phyloP scores from a whole-genome alignment of 2,329 filamentous ascomycete species.

The Colletotrichum gigasporum region DNA sequence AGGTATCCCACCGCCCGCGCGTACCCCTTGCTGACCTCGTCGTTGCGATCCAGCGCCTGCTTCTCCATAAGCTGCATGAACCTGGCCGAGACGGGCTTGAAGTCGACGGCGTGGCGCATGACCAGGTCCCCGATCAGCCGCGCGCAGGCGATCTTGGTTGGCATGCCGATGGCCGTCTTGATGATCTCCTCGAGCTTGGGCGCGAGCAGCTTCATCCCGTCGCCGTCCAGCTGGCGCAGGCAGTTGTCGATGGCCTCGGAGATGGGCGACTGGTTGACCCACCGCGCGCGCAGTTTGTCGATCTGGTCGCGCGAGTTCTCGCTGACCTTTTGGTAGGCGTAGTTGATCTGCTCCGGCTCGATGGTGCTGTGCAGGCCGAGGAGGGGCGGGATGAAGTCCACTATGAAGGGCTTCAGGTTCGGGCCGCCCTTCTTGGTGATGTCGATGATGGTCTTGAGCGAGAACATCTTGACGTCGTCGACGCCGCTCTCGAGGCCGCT shows the following conservation, averaged over 20 bases:
- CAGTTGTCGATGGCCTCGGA: conserved; percentile 92
- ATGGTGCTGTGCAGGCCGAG: conserved; percentile 86
- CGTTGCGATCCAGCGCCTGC: conserved; percentile 88
- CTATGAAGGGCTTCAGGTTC: conserved; percentile 81
- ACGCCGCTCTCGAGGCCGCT: conserved; percentile 90
- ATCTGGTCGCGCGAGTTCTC: conserved; percentile 90
- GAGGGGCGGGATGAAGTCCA: conserved; percentile 82
- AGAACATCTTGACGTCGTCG: conserved; percentile 86
- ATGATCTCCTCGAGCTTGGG: conserved; percentile 80
- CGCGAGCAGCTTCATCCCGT: conserved; percentile 79
- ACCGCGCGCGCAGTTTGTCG: conserved; percentile 84
- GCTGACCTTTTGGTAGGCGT: conserved; percentile 88
- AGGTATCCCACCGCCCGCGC: conserved; percentile 89
- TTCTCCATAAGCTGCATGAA: conserved; percentile 84
- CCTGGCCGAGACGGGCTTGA: conserved; percentile 77
- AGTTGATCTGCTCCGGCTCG: conserved; percentile 90
- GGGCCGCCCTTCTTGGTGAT: conserved; percentile 91
- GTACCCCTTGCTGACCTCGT: conserved; percentile 91
- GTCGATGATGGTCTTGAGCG: conserved; percentile 84
- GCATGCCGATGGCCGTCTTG: conserved; percentile 87
- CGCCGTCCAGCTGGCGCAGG: conserved; percentile 82
- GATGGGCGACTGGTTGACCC: conserved; percentile 86
- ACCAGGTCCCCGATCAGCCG: conserved; percentile 86
- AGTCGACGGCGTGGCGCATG: conserved; percentile 79
- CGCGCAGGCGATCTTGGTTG: conserved; percentile 91